These are phyloP conservation scores for Pythium rhizo-oryzae DNA, from an alignment of 352 stramenopile species.

Conservation along the genomic window DNA sequence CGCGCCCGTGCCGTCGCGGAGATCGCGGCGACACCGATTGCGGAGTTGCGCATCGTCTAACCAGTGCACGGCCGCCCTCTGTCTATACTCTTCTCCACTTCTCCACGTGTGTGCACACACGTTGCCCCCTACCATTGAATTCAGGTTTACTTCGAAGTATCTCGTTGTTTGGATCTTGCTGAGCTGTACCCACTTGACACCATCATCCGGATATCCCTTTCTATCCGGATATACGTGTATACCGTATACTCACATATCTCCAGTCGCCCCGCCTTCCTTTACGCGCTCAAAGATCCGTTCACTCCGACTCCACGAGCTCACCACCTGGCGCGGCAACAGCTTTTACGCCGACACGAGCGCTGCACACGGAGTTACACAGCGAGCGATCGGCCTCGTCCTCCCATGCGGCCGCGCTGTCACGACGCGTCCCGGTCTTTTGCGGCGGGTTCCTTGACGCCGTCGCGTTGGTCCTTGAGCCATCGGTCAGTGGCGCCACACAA, in stretches of 20 bases:
- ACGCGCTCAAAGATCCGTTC: neutral
- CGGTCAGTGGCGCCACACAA: neutral
- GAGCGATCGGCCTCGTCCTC: no score
- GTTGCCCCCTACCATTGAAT: neutral
- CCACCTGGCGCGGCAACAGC: neutral
- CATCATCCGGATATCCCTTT: neutral
- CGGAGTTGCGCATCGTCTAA: neutral
- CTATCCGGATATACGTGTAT: neutral
- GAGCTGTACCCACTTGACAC: neutral
- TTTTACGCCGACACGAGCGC: no score
- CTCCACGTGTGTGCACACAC: no score
- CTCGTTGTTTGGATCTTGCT: neutral
- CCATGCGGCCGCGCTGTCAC: neutral
- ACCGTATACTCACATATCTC: neutral
- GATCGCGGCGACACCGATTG: neutral
- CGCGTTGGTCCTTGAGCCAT: neutral
- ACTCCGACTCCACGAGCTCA: neutral
- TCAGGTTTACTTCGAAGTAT: neutral
- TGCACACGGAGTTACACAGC: no score
- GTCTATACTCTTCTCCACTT: no score
- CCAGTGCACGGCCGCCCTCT: no score
- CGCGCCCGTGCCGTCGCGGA: neutral
- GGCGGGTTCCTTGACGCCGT: no score
- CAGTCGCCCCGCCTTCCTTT: neutral
- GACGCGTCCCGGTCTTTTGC: no score